Evolutionary conservation across 108 stramenopile species (phyloP).

Genomic region (Pseudonitzschia pungens): DNA sequence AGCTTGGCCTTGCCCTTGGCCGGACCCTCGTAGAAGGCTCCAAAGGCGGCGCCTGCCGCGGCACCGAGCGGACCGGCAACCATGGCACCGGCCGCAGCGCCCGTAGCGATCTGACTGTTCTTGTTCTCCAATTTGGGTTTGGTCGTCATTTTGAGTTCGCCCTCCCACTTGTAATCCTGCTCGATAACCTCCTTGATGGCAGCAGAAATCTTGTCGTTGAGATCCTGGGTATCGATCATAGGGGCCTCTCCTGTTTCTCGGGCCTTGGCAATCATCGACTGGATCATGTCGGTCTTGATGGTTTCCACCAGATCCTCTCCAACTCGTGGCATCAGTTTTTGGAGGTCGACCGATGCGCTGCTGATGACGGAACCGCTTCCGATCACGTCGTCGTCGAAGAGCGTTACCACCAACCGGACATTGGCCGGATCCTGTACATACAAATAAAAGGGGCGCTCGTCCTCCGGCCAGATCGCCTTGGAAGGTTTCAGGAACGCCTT

Average conservation of each 20-base stretch:
- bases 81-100: constrained; percentile 73
- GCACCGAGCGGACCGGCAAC: constrained; percentile 82
- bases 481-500: constrained; percentile 64
- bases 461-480: constrained; percentile 70
- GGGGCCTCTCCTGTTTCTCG: constrained; percentile 20
- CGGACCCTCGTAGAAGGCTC: constrained; percentile 75
- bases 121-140: constrained; percentile 82
- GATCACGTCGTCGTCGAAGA: constrained; percentile 76
- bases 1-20: constrained; percentile 61
- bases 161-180: constrained; percentile 54
- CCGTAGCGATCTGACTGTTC: constrained; percentile 64
- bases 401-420: constrained; percentile 65
- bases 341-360: constrained; percentile 51
- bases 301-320: constrained; percentile 10
- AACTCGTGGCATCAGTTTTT: constrained; percentile 51
- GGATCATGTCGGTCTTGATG: constrained; percentile 38
- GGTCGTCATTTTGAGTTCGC: constrained; percentile 66
- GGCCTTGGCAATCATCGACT: constrained; percentile 46
- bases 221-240: constrained; percentile 1
- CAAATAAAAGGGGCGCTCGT: constrained; percentile 67
- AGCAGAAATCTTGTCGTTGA: constrained; percentile 30
- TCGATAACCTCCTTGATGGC: background rate
- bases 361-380: constrained; percentile 61
- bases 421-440: constrained; percentile 75
- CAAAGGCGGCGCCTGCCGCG: constrained; percentile 73